These are phyloP conservation scores for Saccharomycopsis fibuligera DNA, from an alignment of 805 yeast species.

Conservation along the genomic window DNA sequence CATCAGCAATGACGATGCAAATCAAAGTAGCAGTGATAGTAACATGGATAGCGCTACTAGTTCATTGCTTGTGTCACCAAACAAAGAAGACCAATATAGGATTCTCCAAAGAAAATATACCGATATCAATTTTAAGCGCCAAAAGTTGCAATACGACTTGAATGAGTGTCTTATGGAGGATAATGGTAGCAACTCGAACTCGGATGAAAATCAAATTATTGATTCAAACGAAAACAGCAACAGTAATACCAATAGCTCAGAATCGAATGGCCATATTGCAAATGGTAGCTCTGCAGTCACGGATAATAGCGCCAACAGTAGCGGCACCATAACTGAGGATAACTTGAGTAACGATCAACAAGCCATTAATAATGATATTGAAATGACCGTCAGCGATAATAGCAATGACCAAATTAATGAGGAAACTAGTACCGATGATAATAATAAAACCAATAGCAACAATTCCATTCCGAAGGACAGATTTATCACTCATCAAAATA, in stretches of 20 bases:
- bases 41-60: background rate
- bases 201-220: too few relatives aligned
- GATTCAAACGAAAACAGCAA: background rate
- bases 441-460: background rate
- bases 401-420: background rate
- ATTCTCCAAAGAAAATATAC: conserved; percentile 8
- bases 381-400: background rate
- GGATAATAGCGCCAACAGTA: background rate
- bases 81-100: background rate
- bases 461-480: conserved; percentile 1
- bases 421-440: background rate
- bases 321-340: too few relatives aligned
- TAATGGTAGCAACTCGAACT: background rate
- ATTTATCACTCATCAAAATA: background rate
- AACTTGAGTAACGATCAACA: background rate
- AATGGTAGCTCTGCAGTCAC: too few relatives aligned
- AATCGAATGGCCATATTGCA: too few relatives aligned
- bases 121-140: conserved; percentile 14
- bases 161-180: conserved; percentile 7
- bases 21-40: background rate
- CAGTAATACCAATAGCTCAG: background rate
- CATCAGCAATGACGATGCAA: background rate
- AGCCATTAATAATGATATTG: background rate
- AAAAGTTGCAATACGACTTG: conserved; percentile 9
- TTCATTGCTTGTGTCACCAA: background rate